Evolutionary conservation across 441 rosid species (phyloP), one percentile per base, ranked within the genome.

Genomic region (Adansonia madagascariensis): DNA sequence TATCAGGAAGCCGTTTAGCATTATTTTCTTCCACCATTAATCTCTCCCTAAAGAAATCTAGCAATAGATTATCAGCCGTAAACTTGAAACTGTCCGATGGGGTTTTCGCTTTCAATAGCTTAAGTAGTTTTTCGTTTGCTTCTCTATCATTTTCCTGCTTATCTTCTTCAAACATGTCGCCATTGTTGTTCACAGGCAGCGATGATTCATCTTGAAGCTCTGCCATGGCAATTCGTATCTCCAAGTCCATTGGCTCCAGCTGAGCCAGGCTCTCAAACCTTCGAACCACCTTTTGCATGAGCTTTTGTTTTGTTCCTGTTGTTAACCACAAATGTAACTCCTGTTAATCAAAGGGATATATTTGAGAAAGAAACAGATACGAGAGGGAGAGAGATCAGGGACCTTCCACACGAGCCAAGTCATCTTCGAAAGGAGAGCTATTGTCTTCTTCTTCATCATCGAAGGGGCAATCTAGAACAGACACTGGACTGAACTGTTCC

Each of bases 401-500:
- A 89, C 89, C 88, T 79, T 81, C 88, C 12, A 75, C 46, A 39
- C 39, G 60, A 12, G 71, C 63, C 39, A 77, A 81, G 53, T 79
- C 77, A 6, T 52, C 50, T 4, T 78, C 80, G 65, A 83, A 83
- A 64, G 87, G 82, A 70, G 89, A 86, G 64, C 15, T 8, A 7
- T 12, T 77, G 39, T 88, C 85, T 31, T 83, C 87, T 20, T 86
- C 50, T 22, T 86, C 93, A 56, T 90, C 94, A 75, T 88, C 81
- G 78, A 89, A 91, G 61, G 97, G 92, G 67, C 89, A 86, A 71
- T 94, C 91, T 76, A 94, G 80, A 17, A 92, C 87, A 43, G 97
- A 92, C 15, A 91, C 87, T 8, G 98, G 97, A 85, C 98, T 94
- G 14, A 80, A 87, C 53, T 89, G 95, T 56, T 91, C 93, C 66